phyloP scores from a whole-genome alignment of 805 yeast species.

The Candida schatavii region DNA sequence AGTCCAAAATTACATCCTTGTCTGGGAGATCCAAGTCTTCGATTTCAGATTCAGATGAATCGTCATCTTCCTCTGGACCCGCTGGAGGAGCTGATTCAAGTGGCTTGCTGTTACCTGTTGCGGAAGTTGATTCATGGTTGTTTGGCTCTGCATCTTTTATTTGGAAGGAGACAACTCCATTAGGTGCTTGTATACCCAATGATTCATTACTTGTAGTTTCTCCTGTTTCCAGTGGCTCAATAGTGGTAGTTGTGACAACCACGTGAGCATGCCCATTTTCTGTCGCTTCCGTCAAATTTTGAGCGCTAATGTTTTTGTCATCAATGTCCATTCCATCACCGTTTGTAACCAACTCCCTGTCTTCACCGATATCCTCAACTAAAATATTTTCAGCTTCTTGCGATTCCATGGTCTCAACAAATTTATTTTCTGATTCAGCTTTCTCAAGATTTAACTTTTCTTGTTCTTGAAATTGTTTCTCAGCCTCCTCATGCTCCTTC shows the following conservation, averaged over 20 bases:
- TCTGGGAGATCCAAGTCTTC: conserved; percentile 45
- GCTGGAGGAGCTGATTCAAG: conserved; percentile 2
- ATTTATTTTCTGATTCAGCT: conserved; percentile 3
- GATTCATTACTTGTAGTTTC: not conserved
- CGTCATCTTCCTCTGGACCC: conserved; percentile 4
- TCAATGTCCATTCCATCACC: conserved; percentile 4
- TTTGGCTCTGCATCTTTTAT: not conserved
- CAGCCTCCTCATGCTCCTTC: conserved; percentile 30
- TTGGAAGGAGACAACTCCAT: not conserved
- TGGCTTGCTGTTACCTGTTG: not conserved
- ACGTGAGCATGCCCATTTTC: not conserved
- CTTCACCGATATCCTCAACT: conserved; percentile 1
- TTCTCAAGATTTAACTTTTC: conserved; percentile 10
- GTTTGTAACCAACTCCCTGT: conserved; percentile 11
- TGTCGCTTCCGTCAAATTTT: conserved; percentile 1
- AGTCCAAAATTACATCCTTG: conserved; percentile 45
- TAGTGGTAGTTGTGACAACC: not conserved
- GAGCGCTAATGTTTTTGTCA: too few relatives aligned
- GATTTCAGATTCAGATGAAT: conserved; percentile 32
- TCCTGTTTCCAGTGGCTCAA: not conserved
- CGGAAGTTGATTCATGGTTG: not conserved
- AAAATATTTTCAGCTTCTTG: not conserved
- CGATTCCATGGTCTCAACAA: not conserved
- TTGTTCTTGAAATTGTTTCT: conserved; percentile 22
- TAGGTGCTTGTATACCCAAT: not conserved